A percentile compares a stretch with the other conserved stretches of the same genome.
Conservation (phyloP, 495 filamentous ascomycete genomes). For the Pseudotulostoma volvatum region DNA sequence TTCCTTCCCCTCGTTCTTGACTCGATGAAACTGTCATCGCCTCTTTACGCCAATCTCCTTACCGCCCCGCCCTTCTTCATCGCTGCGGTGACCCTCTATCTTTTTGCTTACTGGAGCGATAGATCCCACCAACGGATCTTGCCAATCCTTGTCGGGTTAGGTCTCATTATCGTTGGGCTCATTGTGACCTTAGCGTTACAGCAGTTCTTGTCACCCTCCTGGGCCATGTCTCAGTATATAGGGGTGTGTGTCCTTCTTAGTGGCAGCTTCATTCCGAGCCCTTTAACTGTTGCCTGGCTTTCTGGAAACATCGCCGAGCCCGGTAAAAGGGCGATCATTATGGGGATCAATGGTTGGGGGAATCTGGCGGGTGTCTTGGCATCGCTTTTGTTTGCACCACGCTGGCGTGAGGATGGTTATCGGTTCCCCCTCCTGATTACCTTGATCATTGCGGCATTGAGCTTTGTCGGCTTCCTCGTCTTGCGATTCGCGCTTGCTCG, state of each 20-base stretch:
- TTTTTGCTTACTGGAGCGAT: conserved; percentile 33
- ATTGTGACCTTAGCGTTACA: conserved; percentile 28
- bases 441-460: no score
- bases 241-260: conserved; percentile 36
- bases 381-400: conserved; percentile 28
- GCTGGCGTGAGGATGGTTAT: no score
- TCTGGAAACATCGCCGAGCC: conserved; percentile 34
- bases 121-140: conserved; percentile 24
- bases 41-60: conserved; percentile 36
- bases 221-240: conserved; percentile 32
- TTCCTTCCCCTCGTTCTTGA: conserved; percentile 45
- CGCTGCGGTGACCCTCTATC: conserved; percentile 21
- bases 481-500: no score
- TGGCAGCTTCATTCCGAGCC: conserved; percentile 37
- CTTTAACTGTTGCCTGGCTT: conserved; percentile 42
- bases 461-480: no score
- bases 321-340: conserved; percentile 35
- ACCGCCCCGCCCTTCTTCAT: conserved; percentile 38
- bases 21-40: conserved; percentile 15
- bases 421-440: no score
- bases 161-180: no score
- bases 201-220: no score
- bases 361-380: conserved; percentile 39
- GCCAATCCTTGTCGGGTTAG: conserved; percentile 35
- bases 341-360: conserved; percentile 45